Evolutionary conservation across 768 basidiomycete genomes (phyloP), one percentile per base, ranked within the genome.

Genomic region (Leccinum boreale): DNA sequence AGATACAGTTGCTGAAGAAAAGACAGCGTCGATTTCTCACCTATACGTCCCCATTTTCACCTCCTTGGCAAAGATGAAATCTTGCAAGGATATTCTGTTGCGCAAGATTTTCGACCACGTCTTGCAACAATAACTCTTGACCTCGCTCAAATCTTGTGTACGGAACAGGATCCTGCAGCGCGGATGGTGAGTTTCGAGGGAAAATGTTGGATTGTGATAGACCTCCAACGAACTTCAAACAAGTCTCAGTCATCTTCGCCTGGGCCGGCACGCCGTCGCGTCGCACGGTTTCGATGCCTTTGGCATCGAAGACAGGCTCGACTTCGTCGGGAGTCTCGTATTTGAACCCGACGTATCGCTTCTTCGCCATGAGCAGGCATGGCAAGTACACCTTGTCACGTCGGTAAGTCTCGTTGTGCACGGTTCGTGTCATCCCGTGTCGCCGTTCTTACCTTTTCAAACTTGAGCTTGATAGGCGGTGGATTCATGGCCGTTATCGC

Each of bases 311-410:
- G 0, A 74, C 77, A 2, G 94, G 92, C 48, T 87, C 85, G 1
- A 57, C 70, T 12, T 97, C 92, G 62, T 94, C 90, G 0, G 87
- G 81, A 53, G 75, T 81, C 72, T 99, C 97, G 61, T 89, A 98
- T 69, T 94, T 96, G 78, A 92, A 97, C 1, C 97, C 97, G 21
- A 98, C 96, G 64, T 99, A 99, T 64, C 96, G 85, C 71, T 99
- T 99, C 80, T 99, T 99, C 2, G 96, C 92, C 81, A 97, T 83
- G n/a, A 99, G 80, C 1, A 98, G 85, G 65, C 91, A 95, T 3
- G 94, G 94, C 46, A 94, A 80, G 70, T 98, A 98, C 4, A 98
- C 94, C 94, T 96, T 65, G 9, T 4, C 50, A 45, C 33, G 2
- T 28, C 29, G 11, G n/a, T 29, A 23, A 42, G 36, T 56, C 11